Evolutionary conservation across 768 basidiomycete genomes (phyloP).

Genomic region (Boletales sp.): DNA sequence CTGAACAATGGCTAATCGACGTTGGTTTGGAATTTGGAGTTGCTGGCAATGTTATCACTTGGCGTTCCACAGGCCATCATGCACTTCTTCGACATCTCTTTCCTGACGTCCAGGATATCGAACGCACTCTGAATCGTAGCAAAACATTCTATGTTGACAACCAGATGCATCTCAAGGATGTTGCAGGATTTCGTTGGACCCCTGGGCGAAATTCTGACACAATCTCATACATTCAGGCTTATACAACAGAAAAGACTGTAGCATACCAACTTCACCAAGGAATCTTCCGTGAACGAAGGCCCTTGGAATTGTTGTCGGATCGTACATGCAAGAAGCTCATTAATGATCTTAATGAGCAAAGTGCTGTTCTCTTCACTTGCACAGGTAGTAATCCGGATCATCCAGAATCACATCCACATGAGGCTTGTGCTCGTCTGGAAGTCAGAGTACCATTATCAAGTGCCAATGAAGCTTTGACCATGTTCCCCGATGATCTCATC

Average conservation of each 20-base stretch:
- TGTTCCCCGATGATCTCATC: neutral
- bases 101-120: neutral
- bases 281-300: too few relatives aligned
- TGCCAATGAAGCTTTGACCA: neutral
- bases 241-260: conserved; percentile 7
- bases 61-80: neutral
- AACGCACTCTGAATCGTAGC: neutral
- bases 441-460: neutral
- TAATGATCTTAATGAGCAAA: neutral
- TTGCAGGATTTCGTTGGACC: neutral
- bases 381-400: neutral
- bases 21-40: neutral
- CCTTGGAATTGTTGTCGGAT: too few relatives aligned
- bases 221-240: conserved; percentile 4
- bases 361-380: neutral
- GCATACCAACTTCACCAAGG: conserved; percentile 3
- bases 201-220: neutral
- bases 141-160: neutral
- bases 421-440: neutral
- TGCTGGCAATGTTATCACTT: neutral
- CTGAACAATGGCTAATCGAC: neutral
- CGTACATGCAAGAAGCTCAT: neutral
- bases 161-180: neutral
- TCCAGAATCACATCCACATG: neutral
- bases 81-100: neutral